A percentile compares a stretch with the other conserved stretches of the same genome.
Conservation (phyloP, 179 eudicot genomes). For the Spergularia azorica region DNA sequence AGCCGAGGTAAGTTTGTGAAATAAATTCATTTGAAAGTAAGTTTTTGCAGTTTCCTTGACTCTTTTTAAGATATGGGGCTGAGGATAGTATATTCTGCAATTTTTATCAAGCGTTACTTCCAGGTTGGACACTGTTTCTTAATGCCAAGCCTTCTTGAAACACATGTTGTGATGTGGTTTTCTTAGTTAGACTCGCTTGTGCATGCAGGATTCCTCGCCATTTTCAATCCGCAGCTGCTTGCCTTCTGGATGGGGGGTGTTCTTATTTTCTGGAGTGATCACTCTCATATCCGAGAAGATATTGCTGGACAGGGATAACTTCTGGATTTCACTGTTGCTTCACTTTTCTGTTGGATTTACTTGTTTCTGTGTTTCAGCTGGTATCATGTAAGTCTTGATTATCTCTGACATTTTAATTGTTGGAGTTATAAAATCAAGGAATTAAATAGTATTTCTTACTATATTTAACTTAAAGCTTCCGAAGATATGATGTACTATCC, state of each 20-base stretch:
- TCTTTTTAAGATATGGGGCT: conserved; percentile 70
- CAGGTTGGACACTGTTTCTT: conserved; percentile 46
- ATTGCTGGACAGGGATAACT: conserved; percentile 63
- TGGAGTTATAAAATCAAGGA: background rate
- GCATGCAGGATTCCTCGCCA: conserved; percentile 62
- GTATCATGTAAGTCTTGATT: conserved; percentile 61
- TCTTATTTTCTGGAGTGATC: conserved; percentile 55
- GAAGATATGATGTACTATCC: too few relatives aligned
- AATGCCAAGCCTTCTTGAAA: conserved; percentile 1
- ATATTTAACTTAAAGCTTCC: background rate
- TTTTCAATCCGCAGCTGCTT: conserved; percentile 81
- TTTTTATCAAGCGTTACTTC: conserved; percentile 82
- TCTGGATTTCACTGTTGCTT: conserved; percentile 63
- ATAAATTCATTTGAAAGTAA: too few relatives aligned
- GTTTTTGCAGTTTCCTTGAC: conserved; percentile 45
- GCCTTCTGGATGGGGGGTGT: conserved; percentile 77
- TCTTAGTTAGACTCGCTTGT: background rate
- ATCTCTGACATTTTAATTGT: background rate
- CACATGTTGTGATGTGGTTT: conserved; percentile 2
- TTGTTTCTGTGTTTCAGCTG: conserved; percentile 69
- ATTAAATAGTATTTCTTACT: background rate
- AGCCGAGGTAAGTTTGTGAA: too few relatives aligned
- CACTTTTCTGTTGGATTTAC: conserved; percentile 74
- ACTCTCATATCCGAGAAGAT: conserved; percentile 77
- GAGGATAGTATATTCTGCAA: conserved; percentile 79